Base-by-base conservation (phyloP, 495 filamentous ascomycete species). In the Trichoderma gamsii region DNA sequence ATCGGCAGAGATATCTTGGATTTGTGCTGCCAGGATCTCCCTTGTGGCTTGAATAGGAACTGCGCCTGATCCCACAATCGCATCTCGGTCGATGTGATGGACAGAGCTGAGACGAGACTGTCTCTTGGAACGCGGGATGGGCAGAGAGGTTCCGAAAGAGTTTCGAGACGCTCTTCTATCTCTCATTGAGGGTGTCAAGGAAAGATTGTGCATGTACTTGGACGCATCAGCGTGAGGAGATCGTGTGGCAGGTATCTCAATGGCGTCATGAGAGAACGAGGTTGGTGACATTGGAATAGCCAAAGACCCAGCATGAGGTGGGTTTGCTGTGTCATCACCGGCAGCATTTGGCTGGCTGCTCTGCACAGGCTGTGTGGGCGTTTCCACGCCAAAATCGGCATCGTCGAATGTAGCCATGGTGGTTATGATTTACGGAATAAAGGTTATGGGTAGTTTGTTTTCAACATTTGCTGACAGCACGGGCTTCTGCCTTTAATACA, bases 111-210 rank as follows among this genome's bases (percentile, higher is more conserved):
- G 82, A 5, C 89, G 85, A 3, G 88, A 90, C 68, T 84, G 83
- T 63, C 89, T 82, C 73, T 90, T 90, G 32, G 89, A 88, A 65
- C 86, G 79, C 41, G 90, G 90, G 69, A 93, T 93, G 49, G 90
- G 90, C 13, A 93, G 85, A 18, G 88, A 86, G 49, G 88, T 82
- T 64, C 90, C 90, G 72, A 93, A 92, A 15, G 90, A 92, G 84
- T 92, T 93, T 69, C 90, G 85, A 43, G 90, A 92, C 27, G 86
- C 80, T 63, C 90, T 80, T 44, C 89, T 81, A 67, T 88, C 85
- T 75, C 84, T 86, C 76, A 85, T 83, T 2, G 89, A 92, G 8
- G 89, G 89, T 4, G 83, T 76, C 38, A 87, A 75, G 70, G 87
- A 90, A 76, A 92, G 79, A 68, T 85, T 84, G 81, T 92, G 90